phyloP scores from a whole-genome alignment of 2,329 filamentous ascomycete species.

The Talaromyces verruculosus region DNA sequence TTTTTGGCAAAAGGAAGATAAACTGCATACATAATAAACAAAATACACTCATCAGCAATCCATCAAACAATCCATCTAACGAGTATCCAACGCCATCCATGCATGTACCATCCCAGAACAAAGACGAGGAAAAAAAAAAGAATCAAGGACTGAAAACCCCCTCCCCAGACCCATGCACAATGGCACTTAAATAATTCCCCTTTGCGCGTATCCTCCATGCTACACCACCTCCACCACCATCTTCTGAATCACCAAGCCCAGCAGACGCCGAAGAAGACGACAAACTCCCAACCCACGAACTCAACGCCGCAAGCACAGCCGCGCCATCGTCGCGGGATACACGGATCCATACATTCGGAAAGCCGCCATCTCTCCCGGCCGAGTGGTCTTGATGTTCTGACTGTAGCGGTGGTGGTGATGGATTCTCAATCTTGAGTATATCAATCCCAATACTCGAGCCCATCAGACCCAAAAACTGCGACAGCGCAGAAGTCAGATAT shows the following conservation, averaged over 20 bases:
- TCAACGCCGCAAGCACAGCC: slow-evolving; percentile 46
- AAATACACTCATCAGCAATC: not conserved
- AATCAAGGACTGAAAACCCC: slow-evolving; percentile 33
- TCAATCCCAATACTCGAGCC: slow-evolving; percentile 51
- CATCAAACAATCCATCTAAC: not conserved
- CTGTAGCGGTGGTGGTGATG: not conserved
- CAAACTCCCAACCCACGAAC: slow-evolving; percentile 46
- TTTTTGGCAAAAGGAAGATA: not conserved
- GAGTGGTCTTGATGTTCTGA: no score
- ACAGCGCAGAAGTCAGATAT: slow-evolving; percentile 47
- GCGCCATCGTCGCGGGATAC: slow-evolving; percentile 47
- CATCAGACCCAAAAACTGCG: slow-evolving; percentile 49
- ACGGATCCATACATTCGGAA: slow-evolving; percentile 42
- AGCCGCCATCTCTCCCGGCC: no score
- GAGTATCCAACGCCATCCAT: slow-evolving; percentile 3
- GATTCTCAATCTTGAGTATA: slow-evolving; percentile 42
- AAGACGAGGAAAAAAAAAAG: not conserved
- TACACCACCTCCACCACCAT: slow-evolving; percentile 27
- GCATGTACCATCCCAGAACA: not conserved
- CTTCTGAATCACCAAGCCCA: slow-evolving; percentile 1
- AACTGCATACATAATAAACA: slow-evolving; percentile 2
- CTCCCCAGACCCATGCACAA: slow-evolving; percentile 36
- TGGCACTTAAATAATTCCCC: slow-evolving; percentile 38
- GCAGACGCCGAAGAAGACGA: slow-evolving; percentile 2
- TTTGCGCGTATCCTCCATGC: slow-evolving; percentile 43